Base-by-base conservation (phyloP, 2,329 filamentous ascomycete genomes). In the Xylaria digitata region DNA sequence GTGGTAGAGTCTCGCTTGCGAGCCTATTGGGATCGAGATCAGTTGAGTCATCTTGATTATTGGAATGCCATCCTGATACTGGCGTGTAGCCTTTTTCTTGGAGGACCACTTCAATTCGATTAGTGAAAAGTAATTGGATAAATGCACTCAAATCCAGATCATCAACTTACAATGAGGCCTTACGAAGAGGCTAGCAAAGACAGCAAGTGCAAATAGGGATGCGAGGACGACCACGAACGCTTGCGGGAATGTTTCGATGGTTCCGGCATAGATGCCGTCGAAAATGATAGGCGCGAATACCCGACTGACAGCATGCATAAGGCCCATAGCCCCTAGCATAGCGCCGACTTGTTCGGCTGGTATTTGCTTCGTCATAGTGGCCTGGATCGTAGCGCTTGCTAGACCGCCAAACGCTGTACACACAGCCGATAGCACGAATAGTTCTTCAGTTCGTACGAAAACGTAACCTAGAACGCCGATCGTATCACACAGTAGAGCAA, bases 351-450 rank as follows among this genome's bases (percentile, higher is more conserved):
- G 87, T 70, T 96, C 92, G 0, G 89, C 84, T 0, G 94, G 93
- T 0, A 98, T 90, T 78, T 98, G 96, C 77, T 97, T 98, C 21
- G 94, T 97, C 57, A 97, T 82, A 0, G 91, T 87, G 1, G 92
- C 90, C 75, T 97, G 93, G 56, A 97, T 84, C 0, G 92, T 96
- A 1, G 96, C 94, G 42, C 90, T 91, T 0, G 91, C 94, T 52
- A 98, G 89, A 1, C 94, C 94, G 26, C 95, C 95, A 45, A 96
- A 81, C 0, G 93, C 86, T 1, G 93, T 90, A 19, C 94, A 73
- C 50, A 92, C 83, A 54, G 93, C 95, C 19, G 89, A 91, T 0
- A 88, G 69, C 3, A 92, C 85, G 78, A 97, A 96, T 0, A 92
- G 71, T 0, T 82, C 79, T 2, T 88, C 86, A 0, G 83, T 85